phyloP scores from a whole-genome alignment of 768 basidiomycete species.

The Kwoniella bestiolae region DNA sequence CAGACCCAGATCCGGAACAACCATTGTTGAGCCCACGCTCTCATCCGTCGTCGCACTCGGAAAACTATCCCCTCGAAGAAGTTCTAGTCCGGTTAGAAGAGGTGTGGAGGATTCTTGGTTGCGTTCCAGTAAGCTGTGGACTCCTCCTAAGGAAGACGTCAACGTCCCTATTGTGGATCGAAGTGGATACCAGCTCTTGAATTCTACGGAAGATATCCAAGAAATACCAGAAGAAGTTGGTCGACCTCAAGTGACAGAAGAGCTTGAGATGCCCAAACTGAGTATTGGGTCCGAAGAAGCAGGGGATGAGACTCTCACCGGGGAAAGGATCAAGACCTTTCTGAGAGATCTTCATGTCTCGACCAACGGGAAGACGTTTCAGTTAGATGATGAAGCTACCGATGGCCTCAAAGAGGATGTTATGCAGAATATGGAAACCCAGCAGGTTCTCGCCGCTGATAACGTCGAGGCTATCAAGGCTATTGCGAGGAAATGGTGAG shows the following conservation, averaged over 20 bases:
- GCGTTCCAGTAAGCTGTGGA: slow-evolving; percentile 19
- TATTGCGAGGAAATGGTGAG: slow-evolving; percentile 19
- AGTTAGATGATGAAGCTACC: neutral
- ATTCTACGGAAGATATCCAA: slow-evolving; percentile 10
- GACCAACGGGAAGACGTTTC: neutral
- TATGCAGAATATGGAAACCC: neutral
- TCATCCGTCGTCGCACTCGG: neutral
- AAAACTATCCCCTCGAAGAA: slow-evolving; percentile 5
- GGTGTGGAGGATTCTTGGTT: slow-evolving; percentile 20
- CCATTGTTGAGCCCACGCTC: neutral
- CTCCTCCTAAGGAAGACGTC: neutral
- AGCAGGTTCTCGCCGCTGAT: neutral
- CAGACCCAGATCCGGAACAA: slow-evolving; percentile 2
- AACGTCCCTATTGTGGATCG: neutral
- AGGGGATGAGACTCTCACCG: neutral
- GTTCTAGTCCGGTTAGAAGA: slow-evolving; percentile 16
- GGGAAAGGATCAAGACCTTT: slow-evolving; percentile 9
- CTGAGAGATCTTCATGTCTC: neutral
- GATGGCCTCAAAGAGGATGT: neutral
- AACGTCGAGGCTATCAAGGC: slow-evolving; percentile 6
- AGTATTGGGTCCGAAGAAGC: neutral
- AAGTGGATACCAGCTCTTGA: slow-evolving; percentile 13
- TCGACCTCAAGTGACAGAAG: neutral
- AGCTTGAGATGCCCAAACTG: slow-evolving; percentile 4
- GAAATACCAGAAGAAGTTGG: neutral